Evolutionary conservation across 306 rosid species (phyloP), one percentile per base, ranked within the genome.

Genomic region (Styphnolobium japonicum): DNA sequence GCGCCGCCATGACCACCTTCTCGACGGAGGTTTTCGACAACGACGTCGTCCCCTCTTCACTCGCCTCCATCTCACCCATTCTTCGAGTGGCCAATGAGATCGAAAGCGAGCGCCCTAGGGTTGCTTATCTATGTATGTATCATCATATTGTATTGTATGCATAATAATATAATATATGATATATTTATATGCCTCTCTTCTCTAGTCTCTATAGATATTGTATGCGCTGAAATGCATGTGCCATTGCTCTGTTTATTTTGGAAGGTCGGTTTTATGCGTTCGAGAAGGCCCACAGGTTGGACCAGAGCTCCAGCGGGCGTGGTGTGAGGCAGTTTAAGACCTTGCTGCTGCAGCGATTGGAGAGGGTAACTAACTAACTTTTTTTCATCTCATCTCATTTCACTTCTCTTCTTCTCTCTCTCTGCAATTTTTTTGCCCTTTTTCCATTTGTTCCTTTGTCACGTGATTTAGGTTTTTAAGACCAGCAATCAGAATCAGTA

Each of bases 301-400:
- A 95, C 78, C 93, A 83, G 18, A 86, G 90, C 87, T 95, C 98
- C 11, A 92, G 86, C 43, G 98, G 97, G 49, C 98, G 98, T 79
- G 98, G 98, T 49, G 98, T 95, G 51, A 84, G 98, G 86, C 98
- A 95, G 89, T 95, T 95, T 49, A 95, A 95, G 86, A 95, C 98
- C 1, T 75, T 81, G 53, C 84, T 92, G 63, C 87, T 90, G 55
- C 98, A 95, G 66, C 89, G 98, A 67, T 75, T 95, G 43, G 98
- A 92, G 83, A 86, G 97, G 94, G 98, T 95, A 79, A 73, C 36
- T 29, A 81, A 39, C 75, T 33, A 34, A 15, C 49, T 23, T n/a
- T n/a, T n/a, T n/a, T n/a, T n/a, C n/a, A n/a, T n/a, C n/a, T n/a
- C n/a, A n/a, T n/a, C n/a, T n/a, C n/a, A n/a, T n/a, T n/a, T n/a